A percentile compares a stretch with the other conserved stretches of the same genome.
phyloP scores from a whole-genome alignment of 257 asterid genomes.

The Ocimum tenuiflorum region DNA sequence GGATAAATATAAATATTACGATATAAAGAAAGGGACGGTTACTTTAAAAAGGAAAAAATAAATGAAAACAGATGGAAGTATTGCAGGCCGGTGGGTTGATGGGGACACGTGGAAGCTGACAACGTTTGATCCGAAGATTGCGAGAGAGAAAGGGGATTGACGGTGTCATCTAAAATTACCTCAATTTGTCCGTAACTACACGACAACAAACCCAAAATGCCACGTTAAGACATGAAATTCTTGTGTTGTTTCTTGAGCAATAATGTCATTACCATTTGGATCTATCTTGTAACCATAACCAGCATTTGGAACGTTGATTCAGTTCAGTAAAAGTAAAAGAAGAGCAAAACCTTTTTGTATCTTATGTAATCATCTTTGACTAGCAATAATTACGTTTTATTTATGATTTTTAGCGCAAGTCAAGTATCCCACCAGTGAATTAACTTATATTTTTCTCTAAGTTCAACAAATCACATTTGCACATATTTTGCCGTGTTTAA shows the following conservation, averaged over 20 bases:
- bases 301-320: background rate
- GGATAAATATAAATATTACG: background rate
- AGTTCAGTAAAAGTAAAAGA: background rate
- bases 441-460: too few species aligned
- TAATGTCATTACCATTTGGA: background rate
- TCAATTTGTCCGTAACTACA: slow-evolving; percentile 8
- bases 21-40: background rate
- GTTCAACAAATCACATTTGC: too few species aligned
- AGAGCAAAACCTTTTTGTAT: background rate
- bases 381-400: too few species aligned
- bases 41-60: background rate
- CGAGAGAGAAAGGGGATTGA: slow-evolving; percentile 22
- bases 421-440: too few species aligned
- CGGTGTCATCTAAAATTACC: slow-evolving; percentile 7
- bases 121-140: slow-evolving; percentile 43
- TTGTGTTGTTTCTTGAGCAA: background rate
- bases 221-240: background rate
- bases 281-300: background rate
- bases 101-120: slow-evolving; percentile 55
- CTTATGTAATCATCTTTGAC: too few species aligned
- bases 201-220: slow-evolving; percentile 8
- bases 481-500: too few species aligned
- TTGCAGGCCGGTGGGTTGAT: slow-evolving; percentile 32
- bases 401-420: too few species aligned
- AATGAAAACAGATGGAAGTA: slow-evolving; percentile 17